Evolutionary conservation across 139 green algal genomes (phyloP).

Genomic region (Gonium pectorale): DNA sequence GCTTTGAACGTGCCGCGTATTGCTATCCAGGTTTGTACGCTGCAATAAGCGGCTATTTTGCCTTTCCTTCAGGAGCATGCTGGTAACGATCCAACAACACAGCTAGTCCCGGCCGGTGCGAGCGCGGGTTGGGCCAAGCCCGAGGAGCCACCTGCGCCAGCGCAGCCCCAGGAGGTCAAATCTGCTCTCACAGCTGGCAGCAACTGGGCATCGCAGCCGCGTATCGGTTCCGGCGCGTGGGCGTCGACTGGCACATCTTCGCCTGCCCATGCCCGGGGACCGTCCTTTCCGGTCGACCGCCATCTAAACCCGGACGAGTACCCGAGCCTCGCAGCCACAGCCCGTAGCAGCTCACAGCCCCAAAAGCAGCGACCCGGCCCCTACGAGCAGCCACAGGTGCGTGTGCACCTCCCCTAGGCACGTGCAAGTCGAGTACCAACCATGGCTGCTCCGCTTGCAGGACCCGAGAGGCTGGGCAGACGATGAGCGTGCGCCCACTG

Average conservation of each 20-base stretch:
- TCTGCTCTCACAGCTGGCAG: slow-evolving; percentile 58
- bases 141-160: slow-evolving; percentile 52
- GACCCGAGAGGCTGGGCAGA: slow-evolving; percentile 56
- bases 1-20: too few species aligned
- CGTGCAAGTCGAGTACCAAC: too few species aligned
- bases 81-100: slow-evolving; percentile 78
- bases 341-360: slow-evolving; percentile 35
- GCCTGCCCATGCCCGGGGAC: neutral
- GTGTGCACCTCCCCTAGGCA: too few species aligned
- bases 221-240: slow-evolving; percentile 27
- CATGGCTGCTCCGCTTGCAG: too few species aligned
- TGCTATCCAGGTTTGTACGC: too few species aligned
- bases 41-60: too few species aligned
- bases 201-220: slow-evolving; percentile 70
- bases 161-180: slow-evolving; percentile 44
- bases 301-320: slow-evolving; percentile 82
- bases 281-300: slow-evolving; percentile 48
- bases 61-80: slow-evolving; percentile 81
- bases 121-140: slow-evolving; percentile 68
- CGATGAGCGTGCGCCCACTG: slow-evolving; percentile 50
- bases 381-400: slow-evolving; percentile 53
- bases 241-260: slow-evolving; percentile 16
- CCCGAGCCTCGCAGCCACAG: slow-evolving; percentile 73
- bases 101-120: slow-evolving; percentile 72
- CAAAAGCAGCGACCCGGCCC: slow-evolving; percentile 24